Evolutionary conservation across 2,329 filamentous ascomycete species (phyloP), one percentile per base, ranked within the genome.

Genomic region (Penicillium corylophilum): DNA sequence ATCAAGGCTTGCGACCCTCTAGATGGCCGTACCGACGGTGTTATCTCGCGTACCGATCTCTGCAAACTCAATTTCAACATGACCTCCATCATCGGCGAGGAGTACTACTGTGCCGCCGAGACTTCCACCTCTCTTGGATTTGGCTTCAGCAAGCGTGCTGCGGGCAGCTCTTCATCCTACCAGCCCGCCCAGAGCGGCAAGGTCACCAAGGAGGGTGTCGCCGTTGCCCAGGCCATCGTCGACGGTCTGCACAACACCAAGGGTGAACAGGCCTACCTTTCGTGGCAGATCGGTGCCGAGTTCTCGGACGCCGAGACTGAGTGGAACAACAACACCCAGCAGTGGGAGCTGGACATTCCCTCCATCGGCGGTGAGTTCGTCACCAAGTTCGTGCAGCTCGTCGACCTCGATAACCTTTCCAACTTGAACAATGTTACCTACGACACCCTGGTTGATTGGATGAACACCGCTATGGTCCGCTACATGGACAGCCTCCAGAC

Each of bases 361-460:
- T 63, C 66, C 18, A 67, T 65, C 0, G 75, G 74, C 5, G 71
- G 68, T 36, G 74, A 76, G 52, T 77, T 66, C 51, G 56, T 71
- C 6, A 55, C 62, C 42, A 68, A 63, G 45, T 64, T 65, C 51
- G 54, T 70, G 7, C 46, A 69, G 52, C 61, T 68, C 2, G 55
- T 67, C 0, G 46, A 68, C 29, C 44, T 67, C 23, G 57, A 62
- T 51, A 78, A 75, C 59, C 68, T 80, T n/a, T 61, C 68, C 5
- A 63, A 67, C 35, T 69, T 82, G 4, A 64, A 76, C 56, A 66
- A 70, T 50, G 74, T 83, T 23, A 82, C 79, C 16, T 83, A 82
- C 64, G 79, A 84, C 61, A 82, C 77, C 0, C 71, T 84, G 5
- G 71, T 74, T n/a, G 71, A 74, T 15, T 84, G 79, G 79, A 83